phyloP scores from a whole-genome alignment of 2,329 filamentous ascomycete genomes.

The Colletotrichum truncatum region DNA sequence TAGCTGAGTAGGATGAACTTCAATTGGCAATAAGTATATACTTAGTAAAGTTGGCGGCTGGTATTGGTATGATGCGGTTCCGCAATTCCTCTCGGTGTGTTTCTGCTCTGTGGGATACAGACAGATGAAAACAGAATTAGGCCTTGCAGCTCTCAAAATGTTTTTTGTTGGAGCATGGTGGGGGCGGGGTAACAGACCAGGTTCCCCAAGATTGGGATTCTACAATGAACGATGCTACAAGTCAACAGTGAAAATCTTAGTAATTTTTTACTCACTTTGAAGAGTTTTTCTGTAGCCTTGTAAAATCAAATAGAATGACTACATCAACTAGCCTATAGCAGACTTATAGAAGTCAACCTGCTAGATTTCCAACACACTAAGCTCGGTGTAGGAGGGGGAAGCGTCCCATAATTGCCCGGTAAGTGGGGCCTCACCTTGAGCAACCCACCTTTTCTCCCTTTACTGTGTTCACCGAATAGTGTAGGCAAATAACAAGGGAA shows the following conservation, averaged over 20 bases:
- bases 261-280: too few species aligned
- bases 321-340: too few species aligned
- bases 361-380: too few species aligned
- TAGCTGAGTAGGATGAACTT: not conserved
- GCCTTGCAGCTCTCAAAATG: constrained; percentile 12
- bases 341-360: too few species aligned
- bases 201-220: constrained; percentile 12
- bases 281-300: too few species aligned
- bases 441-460: not conserved
- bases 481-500: not conserved
- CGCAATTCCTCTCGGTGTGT: not conserved
- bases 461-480: not conserved
- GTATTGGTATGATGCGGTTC: not conserved
- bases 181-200: constrained; percentile 25
- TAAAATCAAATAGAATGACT: too few species aligned
- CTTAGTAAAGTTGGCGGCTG: not conserved
- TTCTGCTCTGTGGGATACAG: not conserved
- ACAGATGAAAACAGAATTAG: not conserved
- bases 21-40: not conserved
- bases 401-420: not conserved
- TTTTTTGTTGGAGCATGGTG: constrained; percentile 30
- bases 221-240: not conserved
- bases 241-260: not conserved
- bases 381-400: not conserved
- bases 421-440: not conserved